A percentile compares a stretch with the other conserved stretches of the same genome.
Evolutionary conservation across 768 basidiomycete species (phyloP).

Genomic region (Russula sp.): DNA sequence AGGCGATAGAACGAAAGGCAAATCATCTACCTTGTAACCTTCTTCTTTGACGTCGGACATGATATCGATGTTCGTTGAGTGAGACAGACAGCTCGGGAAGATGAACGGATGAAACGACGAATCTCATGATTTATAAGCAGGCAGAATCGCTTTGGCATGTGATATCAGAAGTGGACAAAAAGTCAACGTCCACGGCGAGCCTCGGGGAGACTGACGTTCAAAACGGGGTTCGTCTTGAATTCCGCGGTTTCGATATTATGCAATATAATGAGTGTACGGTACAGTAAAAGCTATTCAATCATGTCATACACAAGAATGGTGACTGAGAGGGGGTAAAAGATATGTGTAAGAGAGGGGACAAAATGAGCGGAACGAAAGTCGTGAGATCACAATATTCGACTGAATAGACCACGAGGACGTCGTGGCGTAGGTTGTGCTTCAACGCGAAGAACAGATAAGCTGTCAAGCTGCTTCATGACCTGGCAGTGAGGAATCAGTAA

Average conservation of each 20-base stretch:
- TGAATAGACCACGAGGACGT: slow-evolving; percentile 75
- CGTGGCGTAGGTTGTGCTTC: slow-evolving; percentile 74
- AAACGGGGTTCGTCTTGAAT: neutral
- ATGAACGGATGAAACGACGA: neutral
- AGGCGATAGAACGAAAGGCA: neutral
- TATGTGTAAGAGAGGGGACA: neutral
- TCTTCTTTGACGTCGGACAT: slow-evolving; percentile 31
- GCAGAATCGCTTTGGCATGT: neutral
- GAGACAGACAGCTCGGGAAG: neutral
- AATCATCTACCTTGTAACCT: slow-evolving; percentile 24
- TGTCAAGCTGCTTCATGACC: slow-evolving; percentile 96
- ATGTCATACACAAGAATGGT: neutral
- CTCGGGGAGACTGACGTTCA: neutral
- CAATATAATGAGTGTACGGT: slow-evolving; percentile 17
- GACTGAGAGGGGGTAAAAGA: slow-evolving; percentile 12
- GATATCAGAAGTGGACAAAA: neutral
- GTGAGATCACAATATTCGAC: slow-evolving; percentile 58
- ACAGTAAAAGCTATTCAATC: slow-evolving; percentile 3
- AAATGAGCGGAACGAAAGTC: neutral
- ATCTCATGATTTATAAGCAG: slow-evolving; percentile 1
- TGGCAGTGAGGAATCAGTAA: slow-evolving; percentile 34
- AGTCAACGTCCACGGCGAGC: neutral
- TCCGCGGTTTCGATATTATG: slow-evolving; percentile 1
- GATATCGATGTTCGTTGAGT: slow-evolving; percentile 3
- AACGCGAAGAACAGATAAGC: slow-evolving; percentile 81